A percentile compares a stretch with the other conserved stretches of the same genome.
Evolutionary conservation across 306 rosid species (phyloP).

Genomic region (Vachellia collinsii): DNA sequence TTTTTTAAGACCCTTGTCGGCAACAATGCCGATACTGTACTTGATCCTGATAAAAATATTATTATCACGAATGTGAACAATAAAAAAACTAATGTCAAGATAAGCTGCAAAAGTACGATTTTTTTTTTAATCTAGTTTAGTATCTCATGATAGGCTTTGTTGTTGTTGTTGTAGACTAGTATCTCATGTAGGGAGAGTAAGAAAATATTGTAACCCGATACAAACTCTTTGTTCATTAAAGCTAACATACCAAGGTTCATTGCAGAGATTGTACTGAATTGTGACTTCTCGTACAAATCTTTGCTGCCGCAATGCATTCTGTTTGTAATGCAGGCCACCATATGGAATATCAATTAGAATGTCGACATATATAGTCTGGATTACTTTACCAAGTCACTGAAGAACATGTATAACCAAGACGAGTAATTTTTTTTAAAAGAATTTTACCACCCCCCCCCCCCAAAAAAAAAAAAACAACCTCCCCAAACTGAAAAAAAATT

Average conservation of each 20-base stretch:
- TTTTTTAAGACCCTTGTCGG: constrained; percentile 91
- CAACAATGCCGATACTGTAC: constrained; percentile 84
- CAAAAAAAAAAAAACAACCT: too few relatives aligned
- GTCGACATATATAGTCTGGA: not conserved
- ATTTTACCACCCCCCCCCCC: too few relatives aligned
- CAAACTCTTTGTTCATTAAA: constrained; percentile 9
- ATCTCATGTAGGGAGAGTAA: constrained; percentile 11
- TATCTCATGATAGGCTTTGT: too few relatives aligned
- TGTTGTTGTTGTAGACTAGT: not conserved
- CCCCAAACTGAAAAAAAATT: too few relatives aligned
- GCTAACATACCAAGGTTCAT: constrained; percentile 86
- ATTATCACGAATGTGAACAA: constrained; percentile 16
- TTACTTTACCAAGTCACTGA: not conserved
- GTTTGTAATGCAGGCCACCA: constrained; percentile 44
- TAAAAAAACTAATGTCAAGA: not conserved
- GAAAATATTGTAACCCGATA: constrained; percentile 12
- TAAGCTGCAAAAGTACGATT: not conserved
- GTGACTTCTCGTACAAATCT: constrained; percentile 95
- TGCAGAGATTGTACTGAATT: constrained; percentile 98
- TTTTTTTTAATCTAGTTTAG: not conserved
- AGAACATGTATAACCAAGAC: not conserved
- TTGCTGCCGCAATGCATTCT: constrained; percentile 97
- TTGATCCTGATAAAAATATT: constrained; percentile 69
- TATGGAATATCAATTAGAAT: constrained; percentile 2
- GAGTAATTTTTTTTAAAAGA: not conserved